These are phyloP conservation scores for Ophiostoma australiae DNA, from an alignment of 2,329 filamentous ascomycete genomes.

Conservation along the genomic window DNA sequence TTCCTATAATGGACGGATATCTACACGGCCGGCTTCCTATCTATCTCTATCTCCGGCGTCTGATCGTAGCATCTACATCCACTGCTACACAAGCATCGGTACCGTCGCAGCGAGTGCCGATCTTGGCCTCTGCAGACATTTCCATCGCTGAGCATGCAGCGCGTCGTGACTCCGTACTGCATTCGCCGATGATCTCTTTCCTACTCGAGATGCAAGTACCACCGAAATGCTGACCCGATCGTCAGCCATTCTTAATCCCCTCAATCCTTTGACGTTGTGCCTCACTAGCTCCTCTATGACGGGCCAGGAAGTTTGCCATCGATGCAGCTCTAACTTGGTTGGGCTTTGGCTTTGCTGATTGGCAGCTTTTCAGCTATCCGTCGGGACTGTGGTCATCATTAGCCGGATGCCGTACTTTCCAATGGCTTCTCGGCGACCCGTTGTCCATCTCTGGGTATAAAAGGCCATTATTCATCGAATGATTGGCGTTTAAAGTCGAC, in stretches of 20 bases:
- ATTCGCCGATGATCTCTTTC: background rate
- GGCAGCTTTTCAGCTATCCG: background rate
- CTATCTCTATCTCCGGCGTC: background rate
- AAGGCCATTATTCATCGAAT: too few species aligned
- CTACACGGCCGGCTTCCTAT: background rate
- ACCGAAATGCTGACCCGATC: background rate
- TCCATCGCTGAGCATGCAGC: background rate
- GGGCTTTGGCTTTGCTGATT: background rate
- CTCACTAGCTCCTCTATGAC: background rate
- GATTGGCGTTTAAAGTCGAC: background rate
- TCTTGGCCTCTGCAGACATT: background rate
- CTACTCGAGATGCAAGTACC: background rate
- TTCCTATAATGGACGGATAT: background rate
- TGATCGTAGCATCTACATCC: background rate
- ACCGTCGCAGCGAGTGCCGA: background rate
- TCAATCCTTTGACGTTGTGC: background rate
- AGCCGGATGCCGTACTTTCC: background rate
- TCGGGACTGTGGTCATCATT: background rate
- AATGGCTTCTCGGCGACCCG: too few species aligned
- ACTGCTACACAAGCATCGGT: background rate
- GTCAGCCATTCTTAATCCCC: background rate
- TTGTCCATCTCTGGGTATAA: too few species aligned
- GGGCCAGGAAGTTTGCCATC: background rate
- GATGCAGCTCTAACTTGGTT: background rate
- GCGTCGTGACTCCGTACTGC: background rate